phyloP scores from a whole-genome alignment of 2,329 filamentous ascomycete genomes.

The Trichophyton equinum region DNA sequence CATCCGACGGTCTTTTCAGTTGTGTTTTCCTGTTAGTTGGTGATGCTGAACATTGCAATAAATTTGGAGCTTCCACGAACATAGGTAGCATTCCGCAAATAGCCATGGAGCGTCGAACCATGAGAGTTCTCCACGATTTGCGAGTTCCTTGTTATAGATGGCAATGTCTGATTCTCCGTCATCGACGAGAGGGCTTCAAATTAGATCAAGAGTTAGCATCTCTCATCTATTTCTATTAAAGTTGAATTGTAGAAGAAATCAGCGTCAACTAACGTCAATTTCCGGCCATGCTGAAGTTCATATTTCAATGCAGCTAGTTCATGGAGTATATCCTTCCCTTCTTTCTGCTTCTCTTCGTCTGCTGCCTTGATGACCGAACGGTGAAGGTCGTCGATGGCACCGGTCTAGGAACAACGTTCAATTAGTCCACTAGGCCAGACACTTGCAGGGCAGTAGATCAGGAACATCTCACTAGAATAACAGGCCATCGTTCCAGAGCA shows the following conservation, averaged over 20 bases:
- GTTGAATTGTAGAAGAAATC: not conserved
- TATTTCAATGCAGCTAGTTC: constrained; percentile 78
- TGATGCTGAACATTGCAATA: not conserved
- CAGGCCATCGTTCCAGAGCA: constrained; percentile 77
- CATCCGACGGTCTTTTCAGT: constrained; percentile 51
- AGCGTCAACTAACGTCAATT: constrained; percentile 49
- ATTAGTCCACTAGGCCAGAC: not conserved
- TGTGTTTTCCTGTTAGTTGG: not conserved
- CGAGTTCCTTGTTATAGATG: constrained; percentile 75
- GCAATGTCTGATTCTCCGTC: constrained; percentile 66
- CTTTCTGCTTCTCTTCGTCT: constrained; percentile 47
- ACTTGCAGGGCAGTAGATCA: not conserved
- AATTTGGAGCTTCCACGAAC: constrained; percentile 18
- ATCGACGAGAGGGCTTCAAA: constrained; percentile 54
- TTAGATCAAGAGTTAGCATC: not conserved
- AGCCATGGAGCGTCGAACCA: constrained; percentile 88
- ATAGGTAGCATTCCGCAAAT: constrained; percentile 88
- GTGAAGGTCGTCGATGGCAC: constrained; percentile 90
- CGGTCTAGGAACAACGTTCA: constrained; percentile 48
- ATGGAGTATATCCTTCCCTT: constrained; percentile 78
- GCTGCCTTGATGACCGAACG: constrained; percentile 42
- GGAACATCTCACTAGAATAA: constrained; percentile 60
- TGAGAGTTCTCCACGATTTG: constrained; percentile 55
- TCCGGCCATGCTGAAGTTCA: constrained; percentile 79
- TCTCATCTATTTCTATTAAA: not conserved